Percentiles rank a stretch among this genome's conserved stretches.
These are phyloP conservation scores for Botrytis tulipae DNA, from an alignment of 2,329 filamentous ascomycete species.

Conservation along the genomic window DNA sequence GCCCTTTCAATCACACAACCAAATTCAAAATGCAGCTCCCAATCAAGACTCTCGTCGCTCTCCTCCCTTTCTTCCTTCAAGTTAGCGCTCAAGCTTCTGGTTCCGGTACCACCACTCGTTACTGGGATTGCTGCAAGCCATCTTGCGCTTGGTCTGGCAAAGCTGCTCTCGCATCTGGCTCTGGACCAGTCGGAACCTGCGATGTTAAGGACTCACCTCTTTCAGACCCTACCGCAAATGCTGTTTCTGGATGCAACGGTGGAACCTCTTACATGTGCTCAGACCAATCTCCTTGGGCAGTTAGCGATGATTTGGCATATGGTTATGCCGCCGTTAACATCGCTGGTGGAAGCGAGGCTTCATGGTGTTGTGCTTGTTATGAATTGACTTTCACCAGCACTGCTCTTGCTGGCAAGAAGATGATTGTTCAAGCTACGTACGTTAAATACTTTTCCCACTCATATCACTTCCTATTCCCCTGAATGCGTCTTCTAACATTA, in stretches of 20 bases:
- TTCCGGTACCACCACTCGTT: conserved; percentile 42
- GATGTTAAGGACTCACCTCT: conserved; percentile 53
- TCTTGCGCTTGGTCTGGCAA: conserved; percentile 62
- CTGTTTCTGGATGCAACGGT: conserved; percentile 50
- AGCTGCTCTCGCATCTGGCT: conserved; percentile 45
- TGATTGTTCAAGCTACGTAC: conserved; percentile 53
- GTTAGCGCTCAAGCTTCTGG: conserved; percentile 29
- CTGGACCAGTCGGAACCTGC: conserved; percentile 33
- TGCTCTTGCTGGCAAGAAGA: conserved; percentile 56
- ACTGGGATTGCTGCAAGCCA: conserved; percentile 71
- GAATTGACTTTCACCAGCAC: conserved; percentile 49
- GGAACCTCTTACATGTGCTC: conserved; percentile 53
- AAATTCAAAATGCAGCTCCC: conserved; percentile 23
- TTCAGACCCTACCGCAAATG: conserved; percentile 45
- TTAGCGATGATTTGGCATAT: conserved; percentile 56
- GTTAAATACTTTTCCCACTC: background rate
- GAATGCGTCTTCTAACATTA: background rate
- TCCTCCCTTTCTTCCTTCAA: conserved; percentile 35
- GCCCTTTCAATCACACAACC: background rate
- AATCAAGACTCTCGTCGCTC: conserved; percentile 27
- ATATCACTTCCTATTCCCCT: background rate
- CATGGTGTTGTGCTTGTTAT: conserved; percentile 67
- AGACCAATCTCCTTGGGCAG: conserved; percentile 60
- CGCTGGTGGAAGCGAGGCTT: conserved; percentile 52
- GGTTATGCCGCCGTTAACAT: conserved; percentile 60